phyloP scores from a whole-genome alignment of 441 rosid genomes.

The Populus tomentosa region DNA sequence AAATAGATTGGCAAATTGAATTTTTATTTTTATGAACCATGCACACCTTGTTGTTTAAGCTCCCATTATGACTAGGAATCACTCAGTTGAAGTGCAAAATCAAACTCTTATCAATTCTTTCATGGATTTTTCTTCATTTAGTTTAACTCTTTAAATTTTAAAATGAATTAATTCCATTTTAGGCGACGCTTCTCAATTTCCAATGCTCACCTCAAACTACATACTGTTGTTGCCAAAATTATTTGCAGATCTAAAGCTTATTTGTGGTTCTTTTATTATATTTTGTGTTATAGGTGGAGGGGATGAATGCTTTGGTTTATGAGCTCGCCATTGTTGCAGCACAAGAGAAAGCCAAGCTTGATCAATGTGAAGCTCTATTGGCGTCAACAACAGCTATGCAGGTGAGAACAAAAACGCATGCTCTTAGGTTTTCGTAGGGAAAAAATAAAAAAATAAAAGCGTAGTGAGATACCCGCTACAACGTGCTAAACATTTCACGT shows the following conservation, averaged over 20 bases:
- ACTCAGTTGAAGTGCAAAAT: too few relatives aligned
- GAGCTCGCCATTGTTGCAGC: slow-evolving; percentile 61
- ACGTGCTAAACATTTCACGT: too few relatives aligned
- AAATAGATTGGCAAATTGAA: too few relatives aligned
- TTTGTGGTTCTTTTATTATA: slow-evolving; percentile 6
- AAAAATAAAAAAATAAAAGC: too few relatives aligned
- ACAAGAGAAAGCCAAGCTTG: slow-evolving; percentile 58
- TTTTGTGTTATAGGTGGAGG: slow-evolving; percentile 49
- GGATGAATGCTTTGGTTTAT: slow-evolving; percentile 53
- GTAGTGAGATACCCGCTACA: too few relatives aligned
- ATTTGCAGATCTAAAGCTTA: not conserved
- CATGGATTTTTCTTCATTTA: not conserved
- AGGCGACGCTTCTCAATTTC: not conserved
- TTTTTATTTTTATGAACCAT: too few relatives aligned
- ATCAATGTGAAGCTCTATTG: slow-evolving; percentile 59
- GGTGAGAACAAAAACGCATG: slow-evolving; percentile 51
- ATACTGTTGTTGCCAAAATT: not conserved
- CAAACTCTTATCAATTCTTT: not conserved
- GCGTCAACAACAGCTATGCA: slow-evolving; percentile 59
- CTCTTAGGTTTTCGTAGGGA: too few relatives aligned
- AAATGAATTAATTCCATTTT: not conserved
- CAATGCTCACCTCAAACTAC: not conserved
- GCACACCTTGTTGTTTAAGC: too few relatives aligned
- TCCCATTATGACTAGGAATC: too few relatives aligned
- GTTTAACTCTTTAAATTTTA: not conserved